Evolutionary conservation across 352 stramenopile genomes (phyloP), one percentile per base, ranked within the genome.

Genomic region (Globisporangium yorkense): DNA sequence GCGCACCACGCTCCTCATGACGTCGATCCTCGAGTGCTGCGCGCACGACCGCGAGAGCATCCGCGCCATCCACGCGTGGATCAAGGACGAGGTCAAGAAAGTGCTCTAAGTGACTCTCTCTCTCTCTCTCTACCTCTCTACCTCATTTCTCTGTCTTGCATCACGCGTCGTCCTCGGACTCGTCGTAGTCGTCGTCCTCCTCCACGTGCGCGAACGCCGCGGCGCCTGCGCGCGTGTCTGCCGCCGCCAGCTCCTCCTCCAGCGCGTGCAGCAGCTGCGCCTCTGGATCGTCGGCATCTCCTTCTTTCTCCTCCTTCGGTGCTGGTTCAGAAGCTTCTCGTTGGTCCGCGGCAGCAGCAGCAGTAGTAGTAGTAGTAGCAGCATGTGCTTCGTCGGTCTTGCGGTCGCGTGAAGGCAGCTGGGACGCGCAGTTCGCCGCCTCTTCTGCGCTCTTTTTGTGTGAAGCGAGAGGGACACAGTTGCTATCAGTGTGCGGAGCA

Each of bases 81-180:
- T 85, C 29, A 71, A 76, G 8, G 75, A 85, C 1, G 77, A 87
- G 53, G 59, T 77, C 33, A 77, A 70, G 49, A 81, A 73, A 44
- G 24, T 55, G 3, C 29, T 61, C 24, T 69, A 72, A 59, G 9
- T 5, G 40, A 43, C 12, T 27, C 1, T 37, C 21, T 20, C 40
- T 21, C 16, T 6, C 39, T 48, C 9, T 15, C 15, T 21, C 41
- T 16, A 21, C 45, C 12, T 7, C 10, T 0, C 21, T 51, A 27
- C 24, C 24, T 27, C 24, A 2, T 27, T 27, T 2, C 24, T 27
- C 24, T 27, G 24, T 27, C 24, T 27, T 27, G 24, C 24, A 27
- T 27, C 46, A 43, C 37, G 37, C 35, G 20, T 57, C 49, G 16
- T 65, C 54, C 12, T 62, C 54, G 5, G 45, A 56, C 12, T 66